Evolutionary conservation across 2,329 filamentous ascomycete genomes (phyloP), one percentile per base, ranked within the genome.

Genomic region (Didymella sp.): DNA sequence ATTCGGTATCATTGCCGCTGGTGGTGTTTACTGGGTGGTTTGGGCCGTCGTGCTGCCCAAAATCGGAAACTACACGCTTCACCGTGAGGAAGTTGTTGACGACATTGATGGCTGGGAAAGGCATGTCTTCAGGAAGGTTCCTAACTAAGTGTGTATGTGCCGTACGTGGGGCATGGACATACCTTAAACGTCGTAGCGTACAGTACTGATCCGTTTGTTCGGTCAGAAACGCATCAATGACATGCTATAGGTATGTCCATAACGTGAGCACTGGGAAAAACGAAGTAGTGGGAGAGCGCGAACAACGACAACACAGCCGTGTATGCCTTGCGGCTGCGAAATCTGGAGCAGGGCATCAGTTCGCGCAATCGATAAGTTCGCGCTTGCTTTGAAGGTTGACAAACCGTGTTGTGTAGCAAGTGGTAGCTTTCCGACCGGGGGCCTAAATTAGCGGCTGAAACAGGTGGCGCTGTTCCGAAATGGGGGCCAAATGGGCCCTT

Each of bases 31-130:
- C 64, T 84, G 81, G 75, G 44, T 83, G 6, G 59, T 82, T 6
- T 84, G 82, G 82, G 80, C 81, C 1, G 69, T 81, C 8, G 45
- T 83, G 6, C 56, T 83, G 57, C 82, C 82, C 0, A 75, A 77
- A 47, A 45, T 78, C n/a, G 76, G 76, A 2, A 62, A 63, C 15
- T 78, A 78, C 56, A 71, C 67, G 40, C 63, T 78, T 7, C 66
- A 71, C 35, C 71, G 76, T 51, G 73, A 76, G 59, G 67, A 72
- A 5, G 61, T 74, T 19, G 62, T 72, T 27, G 66, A 69, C 37
- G 61, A 68, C 3, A 64, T 71, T 46, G 76, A 77, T 63, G 77
- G 76, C 1, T 78, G 76, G 76, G 71, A 74, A 61, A 69, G 76
- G 51, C 73, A 74, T 60, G 62, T 73, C 3, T 78, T 78, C 53